Conservation (phyloP, 169 alveolate species). For the Eimeria praecox region DNA sequence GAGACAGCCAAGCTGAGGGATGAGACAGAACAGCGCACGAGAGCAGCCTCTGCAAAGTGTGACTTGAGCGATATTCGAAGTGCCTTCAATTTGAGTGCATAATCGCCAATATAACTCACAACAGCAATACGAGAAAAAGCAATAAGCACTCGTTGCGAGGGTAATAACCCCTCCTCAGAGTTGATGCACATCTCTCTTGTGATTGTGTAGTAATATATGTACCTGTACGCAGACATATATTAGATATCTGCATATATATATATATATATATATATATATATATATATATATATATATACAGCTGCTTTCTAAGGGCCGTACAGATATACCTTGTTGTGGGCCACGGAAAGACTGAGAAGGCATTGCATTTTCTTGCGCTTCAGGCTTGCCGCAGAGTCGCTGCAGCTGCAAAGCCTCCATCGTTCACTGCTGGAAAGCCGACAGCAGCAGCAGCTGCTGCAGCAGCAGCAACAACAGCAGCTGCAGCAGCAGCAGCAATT, state of each 20-base stretch:
- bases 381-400: slow-evolving; percentile 57
- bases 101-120: neutral
- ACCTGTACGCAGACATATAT: too few relatives aligned
- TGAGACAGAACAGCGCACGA: slow-evolving; percentile 41
- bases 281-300: neutral
- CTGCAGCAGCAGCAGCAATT: slow-evolving; percentile 16
- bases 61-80: neutral
- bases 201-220: neutral
- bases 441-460: slow-evolving; percentile 62
- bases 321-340: neutral
- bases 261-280: too few relatives aligned
- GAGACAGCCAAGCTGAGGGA: slow-evolving; percentile 52
- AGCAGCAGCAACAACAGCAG: slow-evolving; percentile 59
- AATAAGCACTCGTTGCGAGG: neutral
- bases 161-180: neutral
- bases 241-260: too few relatives aligned
- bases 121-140: neutral
- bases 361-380: neutral
- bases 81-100: neutral
- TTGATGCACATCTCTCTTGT: neutral
- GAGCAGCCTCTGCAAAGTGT: slow-evolving; percentile 1
- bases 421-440: slow-evolving; percentile 53
- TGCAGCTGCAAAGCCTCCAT: slow-evolving; percentile 35
- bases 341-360: neutral
- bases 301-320: neutral